Evolutionary conservation across 345 rosid genomes (phyloP), one percentile per base, ranked within the genome.

Genomic region (Geranium rotundifolium): DNA sequence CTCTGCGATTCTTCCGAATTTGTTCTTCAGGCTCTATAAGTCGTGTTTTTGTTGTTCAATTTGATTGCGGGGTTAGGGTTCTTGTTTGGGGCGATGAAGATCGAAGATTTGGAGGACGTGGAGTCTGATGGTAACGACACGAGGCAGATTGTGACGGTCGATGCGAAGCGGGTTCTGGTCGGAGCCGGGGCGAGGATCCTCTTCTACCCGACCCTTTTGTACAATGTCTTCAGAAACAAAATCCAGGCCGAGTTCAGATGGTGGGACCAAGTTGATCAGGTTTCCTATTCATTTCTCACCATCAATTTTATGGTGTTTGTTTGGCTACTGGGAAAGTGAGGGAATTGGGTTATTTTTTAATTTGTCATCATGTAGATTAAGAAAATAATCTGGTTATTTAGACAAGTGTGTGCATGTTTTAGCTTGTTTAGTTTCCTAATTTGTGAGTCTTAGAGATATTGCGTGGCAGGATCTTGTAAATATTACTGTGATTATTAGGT

Each of bases 201-300:
- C 17, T 85, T 85, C 67, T 85, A 83, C 56, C 88, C 91, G 8
- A 81, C 91, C 15, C 75, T 85, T 63, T 37, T 85, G 63, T 83
- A 81, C 60, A 85, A 85, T 68, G 79, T 83, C 65, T 62, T 79
- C n/a, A 65, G 91, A 63, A 83, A 74, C 83, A 85, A 77, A 72
- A 71, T 85, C 64, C 80, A 85, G 49, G 54, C 91, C 8, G 86
- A 81, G 71, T 85, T 85, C 67, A 72, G 86, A 31, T 85, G 91
- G 91, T 85, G 91, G 91, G 88, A 83, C 69, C 57, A 71, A 63
- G 76, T 85, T 63, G 88, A 83, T 69, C 79, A 79, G 88, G 91
- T 85, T 23, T 34, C 1, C 4, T 2, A 2, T 31, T 31, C 7
- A 2, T 31, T 31, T 31, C 3, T 31, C 3, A 31, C 7, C 7